Conservation (phyloP, 208 protist genomes). For the Leishmania martiniquensis region DNA sequence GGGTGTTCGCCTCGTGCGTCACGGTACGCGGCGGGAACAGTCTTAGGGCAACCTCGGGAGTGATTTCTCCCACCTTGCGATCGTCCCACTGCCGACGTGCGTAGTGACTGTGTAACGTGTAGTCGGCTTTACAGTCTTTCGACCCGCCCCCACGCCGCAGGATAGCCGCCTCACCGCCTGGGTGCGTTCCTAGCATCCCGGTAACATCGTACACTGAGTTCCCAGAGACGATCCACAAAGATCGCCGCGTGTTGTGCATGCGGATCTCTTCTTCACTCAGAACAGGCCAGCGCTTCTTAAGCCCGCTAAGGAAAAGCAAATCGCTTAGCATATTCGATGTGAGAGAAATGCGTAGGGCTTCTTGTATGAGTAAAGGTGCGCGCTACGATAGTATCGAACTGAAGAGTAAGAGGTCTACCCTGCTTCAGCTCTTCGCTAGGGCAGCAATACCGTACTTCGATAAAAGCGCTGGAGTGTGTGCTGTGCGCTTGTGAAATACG, state of each 20-base stretch:
- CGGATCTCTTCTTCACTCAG: conserved; percentile 69
- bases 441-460: background rate
- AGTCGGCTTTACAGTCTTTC: conserved; percentile 67
- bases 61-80: conserved; percentile 71
- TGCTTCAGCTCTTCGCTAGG: background rate
- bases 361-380: background rate
- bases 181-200: conserved; percentile 57
- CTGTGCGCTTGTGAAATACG: background rate
- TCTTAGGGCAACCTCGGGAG: conserved; percentile 20
- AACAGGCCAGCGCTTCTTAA: conserved; percentile 54
- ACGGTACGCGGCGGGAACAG: conserved; percentile 22
- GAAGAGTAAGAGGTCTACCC: background rate
- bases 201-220: conserved; percentile 86
- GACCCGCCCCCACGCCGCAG: conserved; percentile 67
- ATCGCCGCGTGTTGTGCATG: conserved; percentile 62
- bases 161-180: conserved; percentile 67
- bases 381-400: background rate
- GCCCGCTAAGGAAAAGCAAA: conserved; percentile 36
- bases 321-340: conserved; percentile 12
- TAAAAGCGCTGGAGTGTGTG: background rate
- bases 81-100: conserved; percentile 52
- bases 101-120: conserved; percentile 69
- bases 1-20: background rate
- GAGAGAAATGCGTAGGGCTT: background rate
- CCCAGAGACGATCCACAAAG: conserved; percentile 79